These are phyloP conservation scores for Talaromyces sp. DNA, from an alignment of 2,329 filamentous ascomycete species.

Conservation along the genomic window DNA sequence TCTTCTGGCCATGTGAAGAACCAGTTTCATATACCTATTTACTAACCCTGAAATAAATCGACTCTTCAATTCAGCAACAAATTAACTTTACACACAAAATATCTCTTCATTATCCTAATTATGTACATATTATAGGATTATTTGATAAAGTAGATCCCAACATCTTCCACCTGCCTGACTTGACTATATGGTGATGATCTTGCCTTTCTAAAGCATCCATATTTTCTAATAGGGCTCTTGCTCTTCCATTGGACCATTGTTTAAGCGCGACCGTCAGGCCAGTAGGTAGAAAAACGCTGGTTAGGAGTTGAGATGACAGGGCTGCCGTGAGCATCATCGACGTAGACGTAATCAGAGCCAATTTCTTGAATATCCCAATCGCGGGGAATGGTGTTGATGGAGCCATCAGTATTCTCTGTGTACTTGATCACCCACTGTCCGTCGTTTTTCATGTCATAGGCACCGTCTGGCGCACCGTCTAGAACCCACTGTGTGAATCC, in stretches of 20 bases:
- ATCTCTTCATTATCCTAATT: background rate
- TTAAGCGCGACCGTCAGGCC: conserved; percentile 4
- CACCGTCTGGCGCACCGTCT: conserved; percentile 5
- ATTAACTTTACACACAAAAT: background rate
- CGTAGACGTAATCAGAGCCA: conserved; percentile 2
- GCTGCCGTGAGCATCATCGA: conserved; percentile 6
- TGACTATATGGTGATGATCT: background rate
- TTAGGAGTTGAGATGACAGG: conserved; percentile 10
- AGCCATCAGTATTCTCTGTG: background rate
- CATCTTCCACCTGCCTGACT: background rate
- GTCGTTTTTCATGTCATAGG: conserved; percentile 11
- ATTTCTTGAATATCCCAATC: conserved; percentile 7
- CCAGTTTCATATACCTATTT: background rate
- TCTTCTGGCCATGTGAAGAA: too few relatives aligned
- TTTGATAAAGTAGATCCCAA: background rate
- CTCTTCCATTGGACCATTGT: too few relatives aligned
- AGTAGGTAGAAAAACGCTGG: conserved; percentile 8
- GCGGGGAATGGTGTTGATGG: conserved; percentile 10
- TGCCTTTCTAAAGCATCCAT: background rate
- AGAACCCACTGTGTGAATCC: conserved; percentile 8
- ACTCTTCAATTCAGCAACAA: background rate
- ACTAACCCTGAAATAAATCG: background rate
- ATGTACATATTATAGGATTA: background rate
- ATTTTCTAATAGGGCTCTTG: background rate
- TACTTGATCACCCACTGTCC: conserved; percentile 8